Evolutionary conservation across 306 rosid species (phyloP).

Genomic region (Cicer bijugum): DNA sequence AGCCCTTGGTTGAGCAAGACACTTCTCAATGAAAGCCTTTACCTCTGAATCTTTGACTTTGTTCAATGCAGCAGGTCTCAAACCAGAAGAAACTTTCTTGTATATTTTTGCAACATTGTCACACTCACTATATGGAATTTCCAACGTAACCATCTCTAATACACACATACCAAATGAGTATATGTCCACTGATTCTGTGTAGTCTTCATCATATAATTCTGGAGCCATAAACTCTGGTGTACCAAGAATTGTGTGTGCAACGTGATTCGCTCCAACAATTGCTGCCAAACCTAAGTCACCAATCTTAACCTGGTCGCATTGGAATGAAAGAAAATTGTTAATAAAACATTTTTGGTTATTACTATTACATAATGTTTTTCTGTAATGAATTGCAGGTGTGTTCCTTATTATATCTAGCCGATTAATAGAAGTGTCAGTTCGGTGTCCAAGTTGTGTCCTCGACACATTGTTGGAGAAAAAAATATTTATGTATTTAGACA

Average conservation of each 20-base stretch:
- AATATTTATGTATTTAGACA: neutral
- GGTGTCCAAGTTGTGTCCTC: neutral
- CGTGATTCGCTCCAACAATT: conserved; percentile 75
- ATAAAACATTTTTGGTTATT: neutral
- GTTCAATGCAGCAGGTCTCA: conserved; percentile 68
- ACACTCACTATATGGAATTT: conserved; percentile 87
- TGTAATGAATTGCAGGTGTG: neutral
- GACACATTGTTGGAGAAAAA: neutral
- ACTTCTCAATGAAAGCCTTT: conserved; percentile 73
- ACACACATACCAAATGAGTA: conserved; percentile 93
- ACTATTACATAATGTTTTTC: neutral
- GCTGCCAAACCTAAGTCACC: conserved; percentile 96
- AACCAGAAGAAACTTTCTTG: conserved; percentile 74
- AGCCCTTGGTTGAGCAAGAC: conserved; percentile 69
- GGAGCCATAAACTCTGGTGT: conserved; percentile 98
- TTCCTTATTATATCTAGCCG: neutral
- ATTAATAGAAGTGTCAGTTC: neutral
- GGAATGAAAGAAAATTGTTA: neutral
- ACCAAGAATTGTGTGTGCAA: conserved; percentile 85
- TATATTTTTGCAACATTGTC: conserved; percentile 84
- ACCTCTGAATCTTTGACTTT: conserved; percentile 70
- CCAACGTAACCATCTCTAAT: conserved; percentile 83
- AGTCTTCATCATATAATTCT: conserved; percentile 79
- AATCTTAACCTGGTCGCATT: conserved; percentile 71
- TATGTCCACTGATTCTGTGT: conserved; percentile 90